These are phyloP conservation scores for Cryptococcus sp. DNA, from an alignment of 1,284 basidiomycete genomes.

Conservation along the genomic window DNA sequence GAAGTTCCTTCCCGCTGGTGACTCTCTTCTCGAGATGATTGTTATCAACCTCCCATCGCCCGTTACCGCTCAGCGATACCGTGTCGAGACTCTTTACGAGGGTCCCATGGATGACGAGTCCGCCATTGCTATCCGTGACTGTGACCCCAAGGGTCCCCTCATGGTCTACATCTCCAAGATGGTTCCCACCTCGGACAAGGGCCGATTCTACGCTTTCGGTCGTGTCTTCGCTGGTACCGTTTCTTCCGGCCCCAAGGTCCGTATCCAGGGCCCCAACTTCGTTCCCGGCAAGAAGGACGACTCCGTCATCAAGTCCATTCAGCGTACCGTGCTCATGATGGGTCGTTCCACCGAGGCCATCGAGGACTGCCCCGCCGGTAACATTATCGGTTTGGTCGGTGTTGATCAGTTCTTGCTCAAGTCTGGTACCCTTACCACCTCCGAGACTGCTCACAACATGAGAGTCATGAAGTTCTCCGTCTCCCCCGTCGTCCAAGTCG, in stretches of 20 bases:
- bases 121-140: slow-evolving; percentile 97
- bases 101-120: slow-evolving; percentile 99
- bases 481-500: slow-evolving; percentile 98
- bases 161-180: slow-evolving; percentile 99
- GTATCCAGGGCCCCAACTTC: slow-evolving; percentile 99
- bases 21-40: slow-evolving; percentile 99
- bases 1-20: slow-evolving; percentile 99
- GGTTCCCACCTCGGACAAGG: slow-evolving; percentile 99
- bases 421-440: slow-evolving; percentile 95
- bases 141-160: slow-evolving; percentile 94
- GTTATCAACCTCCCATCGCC: slow-evolving; percentile 99
- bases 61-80: slow-evolving; percentile 94
- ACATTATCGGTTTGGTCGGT: slow-evolving; percentile 99
- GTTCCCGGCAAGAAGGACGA: slow-evolving; percentile 98
- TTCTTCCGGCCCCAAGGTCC: slow-evolving; percentile 95
- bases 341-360: slow-evolving; percentile 98
- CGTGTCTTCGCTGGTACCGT: slow-evolving; percentile 99
- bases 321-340: slow-evolving; percentile 99
- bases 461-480: slow-evolving; percentile 99
- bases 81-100: slow-evolving; percentile 99
- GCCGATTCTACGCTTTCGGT: slow-evolving; percentile 99
- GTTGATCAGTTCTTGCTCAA: slow-evolving; percentile 99
- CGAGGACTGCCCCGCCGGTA: slow-evolving; percentile 98
- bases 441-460: slow-evolving; percentile 99
- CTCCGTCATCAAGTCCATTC: slow-evolving; percentile 96